phyloP scores from a whole-genome alignment of 805 yeast species.

The Ogataea chonburiensis region DNA sequence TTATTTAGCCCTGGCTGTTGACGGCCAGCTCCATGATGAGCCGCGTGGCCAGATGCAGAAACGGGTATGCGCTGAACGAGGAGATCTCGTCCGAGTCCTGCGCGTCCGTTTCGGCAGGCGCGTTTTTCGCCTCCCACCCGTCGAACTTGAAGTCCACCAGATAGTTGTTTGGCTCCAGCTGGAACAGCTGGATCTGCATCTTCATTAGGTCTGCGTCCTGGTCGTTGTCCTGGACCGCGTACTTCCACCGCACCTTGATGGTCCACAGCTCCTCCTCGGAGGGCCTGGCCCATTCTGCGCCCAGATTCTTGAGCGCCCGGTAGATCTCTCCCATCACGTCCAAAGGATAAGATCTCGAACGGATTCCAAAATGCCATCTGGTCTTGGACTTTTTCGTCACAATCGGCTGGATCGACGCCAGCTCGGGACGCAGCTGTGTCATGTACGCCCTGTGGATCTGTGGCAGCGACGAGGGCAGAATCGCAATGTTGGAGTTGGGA shows the following conservation, averaged over 20 bases:
- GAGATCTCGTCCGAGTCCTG: conserved; percentile 68
- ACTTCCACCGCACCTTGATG: conserved; percentile 91
- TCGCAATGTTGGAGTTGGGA: conserved; percentile 82
- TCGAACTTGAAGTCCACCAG: conserved; percentile 96
- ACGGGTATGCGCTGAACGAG: conserved; percentile 94
- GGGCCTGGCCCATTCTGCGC: conserved; percentile 97
- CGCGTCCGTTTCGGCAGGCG: conserved; percentile 33
- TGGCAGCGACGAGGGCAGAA: conserved; percentile 90
- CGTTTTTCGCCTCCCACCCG: conserved; percentile 76
- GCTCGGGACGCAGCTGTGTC: conserved; percentile 44
- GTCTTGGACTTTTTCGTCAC: conserved; percentile 83
- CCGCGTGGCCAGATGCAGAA: conserved; percentile 86
- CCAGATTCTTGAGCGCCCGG: conserved; percentile 86
- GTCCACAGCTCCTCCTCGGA: conserved; percentile 96
- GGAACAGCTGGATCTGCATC: conserved; percentile 96
- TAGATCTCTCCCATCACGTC: conserved; percentile 99
- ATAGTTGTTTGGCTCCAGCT: conserved; percentile 92
- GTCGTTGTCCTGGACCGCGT: conserved; percentile 40
- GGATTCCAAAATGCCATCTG: conserved; percentile 97
- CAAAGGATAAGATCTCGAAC: conserved; percentile 92
- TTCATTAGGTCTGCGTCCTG: conserved; percentile 71
- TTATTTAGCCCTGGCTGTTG: conserved; percentile 60
- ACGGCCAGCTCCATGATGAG: conserved; percentile 96
- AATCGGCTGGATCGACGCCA: conserved; percentile 42
- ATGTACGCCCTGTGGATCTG: conserved; percentile 92